phyloP scores from a whole-genome alignment of 306 rosid genomes.

The Vachellia pachyceras region DNA sequence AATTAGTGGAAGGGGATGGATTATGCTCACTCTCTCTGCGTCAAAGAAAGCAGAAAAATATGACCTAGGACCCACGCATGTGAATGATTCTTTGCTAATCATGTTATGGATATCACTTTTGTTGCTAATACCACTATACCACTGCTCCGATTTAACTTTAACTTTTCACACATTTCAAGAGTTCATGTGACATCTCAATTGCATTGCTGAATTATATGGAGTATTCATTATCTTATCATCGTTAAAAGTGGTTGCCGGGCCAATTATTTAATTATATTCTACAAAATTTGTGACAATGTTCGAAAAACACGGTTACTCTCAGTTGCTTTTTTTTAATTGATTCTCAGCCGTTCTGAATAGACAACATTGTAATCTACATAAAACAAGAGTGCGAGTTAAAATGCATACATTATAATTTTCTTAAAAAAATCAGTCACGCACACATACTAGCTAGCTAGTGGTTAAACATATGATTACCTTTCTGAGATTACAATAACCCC shows the following conservation, averaged over 20 bases:
- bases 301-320: neutral
- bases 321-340: neutral
- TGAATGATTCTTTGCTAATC: slow-evolving; percentile 22
- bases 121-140: neutral
- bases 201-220: neutral
- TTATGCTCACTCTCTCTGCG: neutral
- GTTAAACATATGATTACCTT: neutral
- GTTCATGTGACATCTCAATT: neutral
- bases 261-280: neutral
- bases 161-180: neutral
- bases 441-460: neutral
- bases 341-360: neutral
- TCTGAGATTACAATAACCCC: neutral
- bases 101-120: slow-evolving; percentile 8
- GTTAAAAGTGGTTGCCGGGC: neutral
- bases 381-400: neutral
- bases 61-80: slow-evolving; percentile 36
- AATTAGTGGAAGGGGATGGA: slow-evolving; percentile 5
- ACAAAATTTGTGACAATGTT: neutral
- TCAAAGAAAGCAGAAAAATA: slow-evolving; percentile 16
- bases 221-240: neutral
- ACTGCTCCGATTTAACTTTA: neutral
- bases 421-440: neutral
- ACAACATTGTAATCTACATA: neutral
- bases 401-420: neutral